These are phyloP conservation scores for Gaeumannomyces sp. DNA, from an alignment of 2,329 filamentous ascomycete species.

Conservation along the genomic window DNA sequence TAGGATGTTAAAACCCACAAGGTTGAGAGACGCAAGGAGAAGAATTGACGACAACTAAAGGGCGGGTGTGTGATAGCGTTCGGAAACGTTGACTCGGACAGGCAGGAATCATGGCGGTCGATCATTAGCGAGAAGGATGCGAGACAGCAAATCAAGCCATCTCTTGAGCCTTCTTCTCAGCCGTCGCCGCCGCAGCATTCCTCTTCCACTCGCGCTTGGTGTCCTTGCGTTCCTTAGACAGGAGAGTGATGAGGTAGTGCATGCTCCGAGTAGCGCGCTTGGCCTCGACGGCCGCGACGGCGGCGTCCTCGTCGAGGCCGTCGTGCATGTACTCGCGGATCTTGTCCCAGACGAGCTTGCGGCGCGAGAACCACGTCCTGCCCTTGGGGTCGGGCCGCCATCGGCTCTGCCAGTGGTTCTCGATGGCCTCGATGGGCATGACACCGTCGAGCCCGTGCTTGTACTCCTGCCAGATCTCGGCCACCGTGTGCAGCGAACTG, in stretches of 20 bases:
- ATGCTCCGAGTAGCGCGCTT: conserved; percentile 30
- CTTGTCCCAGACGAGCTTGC: conserved; percentile 34
- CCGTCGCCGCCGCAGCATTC: conserved; percentile 15
- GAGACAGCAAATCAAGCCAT: not conserved
- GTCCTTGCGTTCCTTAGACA: conserved; percentile 30
- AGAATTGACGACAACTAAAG: too few relatives aligned
- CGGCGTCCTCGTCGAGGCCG: conserved; percentile 28
- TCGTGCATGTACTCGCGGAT: conserved; percentile 30
- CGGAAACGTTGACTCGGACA: not conserved
- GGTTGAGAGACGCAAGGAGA: too few relatives aligned
- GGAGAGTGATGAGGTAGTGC: conserved; percentile 30
- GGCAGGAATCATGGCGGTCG: not conserved
- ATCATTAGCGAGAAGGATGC: not conserved
- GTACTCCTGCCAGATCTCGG: conserved; percentile 32
- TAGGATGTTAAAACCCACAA: too few relatives aligned
- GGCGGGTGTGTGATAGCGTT: too few relatives aligned
- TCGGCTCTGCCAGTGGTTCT: conserved; percentile 28
- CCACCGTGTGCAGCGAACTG: conserved; percentile 27
- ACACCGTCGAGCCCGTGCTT: conserved; percentile 30
- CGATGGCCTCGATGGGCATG: conserved; percentile 29
- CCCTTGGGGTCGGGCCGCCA: conserved; percentile 32
- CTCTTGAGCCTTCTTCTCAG: conserved; percentile 10
- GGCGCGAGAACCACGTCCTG: conserved; percentile 31
- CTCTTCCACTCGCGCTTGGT: conserved; percentile 16
- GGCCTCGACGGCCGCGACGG: conserved; percentile 29